A percentile compares a stretch with the other conserved stretches of the same genome.
Evolutionary conservation across 2,329 filamentous ascomycete genomes (phyloP).

Genomic region (Ophiostoma populinum): DNA sequence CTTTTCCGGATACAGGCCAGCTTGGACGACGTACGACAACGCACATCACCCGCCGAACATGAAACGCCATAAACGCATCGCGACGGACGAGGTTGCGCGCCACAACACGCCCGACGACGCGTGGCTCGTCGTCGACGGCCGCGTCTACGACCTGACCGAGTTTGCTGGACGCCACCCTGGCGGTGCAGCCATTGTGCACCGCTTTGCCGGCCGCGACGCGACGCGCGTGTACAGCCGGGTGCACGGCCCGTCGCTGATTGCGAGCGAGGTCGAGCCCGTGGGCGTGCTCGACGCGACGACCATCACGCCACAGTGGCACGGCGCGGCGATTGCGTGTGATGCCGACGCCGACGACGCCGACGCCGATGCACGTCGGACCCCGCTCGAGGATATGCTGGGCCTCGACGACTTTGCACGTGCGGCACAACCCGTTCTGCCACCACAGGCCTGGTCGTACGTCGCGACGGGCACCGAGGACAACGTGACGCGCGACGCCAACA

Average conservation of each 20-base stretch:
- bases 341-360: slow-evolving; percentile 2
- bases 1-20: too few relatives aligned
- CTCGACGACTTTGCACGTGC: slow-evolving; percentile 31
- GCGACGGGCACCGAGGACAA: slow-evolving; percentile 35
- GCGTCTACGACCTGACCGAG: slow-evolving; percentile 52
- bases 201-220: slow-evolving; percentile 35
- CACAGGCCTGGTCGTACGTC: slow-evolving; percentile 38
- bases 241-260: slow-evolving; percentile 26
- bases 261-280: slow-evolving; percentile 24
- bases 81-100: slow-evolving; percentile 24
- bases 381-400: slow-evolving; percentile 10
- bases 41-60: too few relatives aligned
- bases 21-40: too few relatives aligned
- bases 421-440: slow-evolving; percentile 25
- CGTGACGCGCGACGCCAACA: slow-evolving; percentile 31
- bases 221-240: slow-evolving; percentile 32
- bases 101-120: slow-evolving; percentile 32
- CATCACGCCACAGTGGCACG: slow-evolving; percentile 14
- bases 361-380: slow-evolving; percentile 2
- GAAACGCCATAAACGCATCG: too few relatives aligned
- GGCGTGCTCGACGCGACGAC: slow-evolving; percentile 27
- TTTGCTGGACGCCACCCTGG: slow-evolving; percentile 33
- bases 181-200: slow-evolving; percentile 25
- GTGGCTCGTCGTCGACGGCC: slow-evolving; percentile 53
- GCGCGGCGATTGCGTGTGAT: slow-evolving; percentile 9